Evolutionary conservation across 2,329 filamentous ascomycete genomes (phyloP), one percentile per base, ranked within the genome.

Genomic region (Trichothecium sympodiale): DNA sequence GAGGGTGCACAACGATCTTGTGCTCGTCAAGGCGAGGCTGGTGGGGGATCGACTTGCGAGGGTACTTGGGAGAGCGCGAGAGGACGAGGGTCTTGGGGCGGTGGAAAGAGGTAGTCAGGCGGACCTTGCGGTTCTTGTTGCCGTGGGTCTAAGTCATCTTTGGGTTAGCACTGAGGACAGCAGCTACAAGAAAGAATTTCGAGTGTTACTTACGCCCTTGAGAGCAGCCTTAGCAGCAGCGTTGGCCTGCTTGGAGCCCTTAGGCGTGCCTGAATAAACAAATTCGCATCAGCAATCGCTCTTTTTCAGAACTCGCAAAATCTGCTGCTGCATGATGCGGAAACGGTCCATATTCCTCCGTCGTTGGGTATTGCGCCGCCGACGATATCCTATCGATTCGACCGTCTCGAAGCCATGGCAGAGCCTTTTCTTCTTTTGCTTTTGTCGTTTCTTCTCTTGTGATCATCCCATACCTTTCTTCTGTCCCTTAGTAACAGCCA

Each of bases 1-100:
- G 78, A 51, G 91, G 91, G 80, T 95, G 86, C 61, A 96, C 74
- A 65, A 98, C 83, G 64, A 96, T 76, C 80, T 94, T 95, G 78
- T 88, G 84, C 71, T 89, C 84, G 71, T 98, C 91, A 58, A 98
- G 84, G 55, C 87, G 83, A 54, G 88, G 82, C 61, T 77, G 76
- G 65, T 89, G 82, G 56, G 84, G 80, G 62, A 98, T 78, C 51
- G 86, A 88, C 77, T 91, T 94, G 74, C 89, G 87, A 52, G 85
- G 88, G 77, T 94, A 96, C 74, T 94, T 94, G 65, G 89, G 88
- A 34, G 80, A 66, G 60, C 91, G 85, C 55, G 86, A 83, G 55
- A 95, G 79, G 66, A 83, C 71, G 58, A 95, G 84, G 51, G 88
- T 96, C 82, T 96, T 96, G 60, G 91, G 91, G 57, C 78, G 80